These are phyloP conservation scores for Alternaria sp. DNA, from an alignment of 2,329 filamentous ascomycete genomes.

Conservation along the genomic window DNA sequence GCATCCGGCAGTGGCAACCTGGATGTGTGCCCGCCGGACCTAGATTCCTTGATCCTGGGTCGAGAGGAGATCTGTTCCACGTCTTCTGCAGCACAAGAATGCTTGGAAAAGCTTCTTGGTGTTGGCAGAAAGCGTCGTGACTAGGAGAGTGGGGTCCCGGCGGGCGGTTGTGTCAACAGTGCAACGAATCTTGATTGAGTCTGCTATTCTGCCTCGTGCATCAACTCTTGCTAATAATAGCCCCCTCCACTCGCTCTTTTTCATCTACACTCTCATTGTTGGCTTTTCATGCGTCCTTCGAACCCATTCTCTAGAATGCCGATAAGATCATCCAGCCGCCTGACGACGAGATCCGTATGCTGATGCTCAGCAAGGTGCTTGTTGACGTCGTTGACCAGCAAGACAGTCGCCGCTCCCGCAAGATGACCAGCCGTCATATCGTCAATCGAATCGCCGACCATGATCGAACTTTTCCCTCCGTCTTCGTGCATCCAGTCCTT, in stretches of 20 bases:
- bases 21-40: background rate
- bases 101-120: conserved; percentile 3
- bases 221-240: background rate
- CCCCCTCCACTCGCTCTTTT: conserved; percentile 33
- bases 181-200: background rate
- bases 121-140: background rate
- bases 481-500: conserved; percentile 68
- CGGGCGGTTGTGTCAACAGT: conserved; percentile 1
- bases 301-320: conserved; percentile 79
- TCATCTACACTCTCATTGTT: conserved; percentile 40
- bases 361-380: conserved; percentile 71
- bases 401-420: conserved; percentile 88
- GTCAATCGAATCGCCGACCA: conserved; percentile 75
- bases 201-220: background rate
- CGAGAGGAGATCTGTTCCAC: background rate
- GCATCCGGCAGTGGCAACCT: background rate
- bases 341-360: conserved; percentile 79
- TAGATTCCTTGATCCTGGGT: background rate
- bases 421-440: conserved; percentile 87
- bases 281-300: conserved; percentile 57
- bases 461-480: conserved; percentile 58
- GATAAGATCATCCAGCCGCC: conserved; percentile 76
- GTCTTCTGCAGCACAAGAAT: background rate
- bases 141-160: background rate
- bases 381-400: conserved; percentile 87